phyloP scores from a whole-genome alignment of 2,329 filamentous ascomycete genomes.

The Phaeosphaeria sp. region DNA sequence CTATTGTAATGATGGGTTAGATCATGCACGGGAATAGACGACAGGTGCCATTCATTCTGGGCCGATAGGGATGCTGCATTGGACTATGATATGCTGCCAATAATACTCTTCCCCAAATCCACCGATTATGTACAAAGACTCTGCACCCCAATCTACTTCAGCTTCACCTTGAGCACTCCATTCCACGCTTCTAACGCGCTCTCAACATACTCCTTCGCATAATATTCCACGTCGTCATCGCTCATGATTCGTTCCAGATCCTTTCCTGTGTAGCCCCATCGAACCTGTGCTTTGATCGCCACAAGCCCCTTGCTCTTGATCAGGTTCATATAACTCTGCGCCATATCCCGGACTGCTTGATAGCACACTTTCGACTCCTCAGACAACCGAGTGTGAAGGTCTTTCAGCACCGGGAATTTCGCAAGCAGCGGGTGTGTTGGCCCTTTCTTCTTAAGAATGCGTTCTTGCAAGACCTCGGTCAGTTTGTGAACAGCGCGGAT shows the following conservation, averaged over 20 bases:
- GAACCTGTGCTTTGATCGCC: constrained; percentile 29
- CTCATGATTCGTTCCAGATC: constrained; percentile 24
- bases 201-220: constrained; percentile 39
- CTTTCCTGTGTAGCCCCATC: constrained; percentile 31
- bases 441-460: constrained; percentile 17
- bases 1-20: constrained; percentile 72
- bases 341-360: constrained; percentile 20
- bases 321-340: constrained; percentile 21
- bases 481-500: constrained; percentile 22
- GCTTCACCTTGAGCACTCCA: constrained; percentile 41
- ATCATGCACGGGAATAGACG: not conserved
- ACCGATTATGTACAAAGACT: not conserved
- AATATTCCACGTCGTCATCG: constrained; percentile 30
- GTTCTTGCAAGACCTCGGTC: not conserved
- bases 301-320: constrained; percentile 27
- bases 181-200: constrained; percentile 39
- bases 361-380: constrained; percentile 16
- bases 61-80: too few species aligned
- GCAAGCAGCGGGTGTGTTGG: constrained; percentile 21
- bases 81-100: not conserved
- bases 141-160: constrained; percentile 24
- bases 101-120: not conserved
- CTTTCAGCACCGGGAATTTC: constrained; percentile 14
- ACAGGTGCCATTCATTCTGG: not conserved
- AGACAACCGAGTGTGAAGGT: constrained; percentile 16